A percentile compares a stretch with the other conserved stretches of the same genome.
phyloP scores from a whole-genome alignment of 2,329 filamentous ascomycete species.

The Grosmannia penicillata region DNA sequence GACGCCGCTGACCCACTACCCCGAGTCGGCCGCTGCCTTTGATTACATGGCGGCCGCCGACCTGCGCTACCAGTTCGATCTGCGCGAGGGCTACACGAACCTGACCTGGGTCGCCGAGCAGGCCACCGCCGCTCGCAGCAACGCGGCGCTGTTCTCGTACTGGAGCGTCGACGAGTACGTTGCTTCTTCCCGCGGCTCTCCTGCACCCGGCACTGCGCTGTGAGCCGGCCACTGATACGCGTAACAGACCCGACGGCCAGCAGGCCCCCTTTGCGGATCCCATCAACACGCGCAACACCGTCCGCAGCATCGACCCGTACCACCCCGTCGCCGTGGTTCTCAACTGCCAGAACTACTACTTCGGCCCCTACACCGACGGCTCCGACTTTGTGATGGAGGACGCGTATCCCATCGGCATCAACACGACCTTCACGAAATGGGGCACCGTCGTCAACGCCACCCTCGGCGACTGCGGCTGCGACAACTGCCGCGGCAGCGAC shows the following conservation, averaged over 20 bases:
- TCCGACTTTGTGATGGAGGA: constrained; percentile 47
- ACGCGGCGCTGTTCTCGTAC: constrained; percentile 26
- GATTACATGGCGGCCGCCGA: constrained; percentile 23
- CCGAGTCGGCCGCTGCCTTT: constrained; percentile 21
- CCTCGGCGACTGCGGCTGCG: constrained; percentile 48
- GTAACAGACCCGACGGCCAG: constrained; percentile 38
- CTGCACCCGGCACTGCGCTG: no score
- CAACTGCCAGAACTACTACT: constrained; percentile 49
- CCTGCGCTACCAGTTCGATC: constrained; percentile 28
- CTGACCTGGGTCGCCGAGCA: constrained; percentile 23
- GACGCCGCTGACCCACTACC: constrained; percentile 24
- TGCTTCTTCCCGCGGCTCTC: neutral
- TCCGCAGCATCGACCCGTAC: constrained; percentile 40
- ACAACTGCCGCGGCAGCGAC: constrained; percentile 38
- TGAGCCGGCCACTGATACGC: no score
- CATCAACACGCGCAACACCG: constrained; percentile 23
- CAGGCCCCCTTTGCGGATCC: constrained; percentile 37
- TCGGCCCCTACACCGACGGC: constrained; percentile 30
- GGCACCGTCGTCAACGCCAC: constrained; percentile 41
- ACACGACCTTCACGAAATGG: constrained; percentile 38
- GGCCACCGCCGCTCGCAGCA: constrained; percentile 23
- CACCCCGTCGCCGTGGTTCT: constrained; percentile 44
- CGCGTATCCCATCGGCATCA: constrained; percentile 43
- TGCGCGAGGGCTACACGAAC: constrained; percentile 29
- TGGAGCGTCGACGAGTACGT: constrained; percentile 30